Evolutionary conservation across 495 filamentous ascomycete genomes (phyloP), one percentile per base, ranked within the genome.

Genomic region (Tuber umbilicatum): DNA sequence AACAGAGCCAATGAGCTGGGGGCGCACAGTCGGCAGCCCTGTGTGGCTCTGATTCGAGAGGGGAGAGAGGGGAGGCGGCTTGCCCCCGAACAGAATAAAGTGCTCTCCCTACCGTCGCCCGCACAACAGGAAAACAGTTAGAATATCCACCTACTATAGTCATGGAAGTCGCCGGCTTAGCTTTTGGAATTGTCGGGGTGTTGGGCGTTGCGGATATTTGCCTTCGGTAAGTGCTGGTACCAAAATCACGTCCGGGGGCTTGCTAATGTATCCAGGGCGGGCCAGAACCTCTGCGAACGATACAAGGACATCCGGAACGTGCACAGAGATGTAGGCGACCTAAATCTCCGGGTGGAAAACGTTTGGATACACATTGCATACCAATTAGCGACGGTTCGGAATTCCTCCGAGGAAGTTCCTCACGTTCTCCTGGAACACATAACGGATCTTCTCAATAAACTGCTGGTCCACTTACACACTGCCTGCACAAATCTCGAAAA

Each of bases 341-440:
- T 80, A 40, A 75, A 81, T 5, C 38, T 85, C 21, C 75, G 79
- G 2, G 71, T 86, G 7, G 78, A 86, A 68, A 82, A 74, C 40
- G 73, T 82, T 73, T 87, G 85, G 84, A 67, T 75, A 5, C 77
- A 78, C 60, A 80, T 79, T 38, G 81, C 72, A 37, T 68, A 73
- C 43, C 83, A 86, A 71, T 73, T 86, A 19, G 45, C 82, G 23
- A 84, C 86, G 73, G 67, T 86, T 39, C 74, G 75, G 31, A 78
- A 79, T 23, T 76, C 85, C 27, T 74, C 81, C 31, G 21, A 83
- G 17, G 76, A 72, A 9, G 82, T 87, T 43, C 82, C 84, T 41
- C 79, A 84, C 16, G 81, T 82, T 16, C 82, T 84, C 64, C 81
- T 81, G 69, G 64, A 55, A 41, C 79, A 84, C 38, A 82, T 86